Base-by-base conservation (phyloP, 2,329 filamentous ascomycete genomes). In the Arthrocladium fulminans region DNA sequence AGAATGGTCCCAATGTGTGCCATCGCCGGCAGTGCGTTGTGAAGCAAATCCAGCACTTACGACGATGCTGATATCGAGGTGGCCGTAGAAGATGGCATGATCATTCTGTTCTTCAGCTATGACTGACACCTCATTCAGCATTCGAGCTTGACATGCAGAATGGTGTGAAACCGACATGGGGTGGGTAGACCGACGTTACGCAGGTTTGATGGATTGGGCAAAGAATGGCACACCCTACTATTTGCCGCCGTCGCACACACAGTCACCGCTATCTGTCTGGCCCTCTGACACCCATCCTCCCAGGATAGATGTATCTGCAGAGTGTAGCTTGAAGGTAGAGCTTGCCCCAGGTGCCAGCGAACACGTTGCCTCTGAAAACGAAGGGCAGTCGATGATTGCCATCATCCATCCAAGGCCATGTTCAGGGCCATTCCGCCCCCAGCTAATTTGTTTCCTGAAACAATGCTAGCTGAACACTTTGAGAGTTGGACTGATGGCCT, bases 1-100 rank as follows among this genome's bases (percentile, higher is more conserved):
- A 1, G 74, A 75, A 6, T 92, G 66, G 58, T 92, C 76, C 75
- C 83, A 84, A 20, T 67, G 66, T 12, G 73, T 65, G 32, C 74
- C 67, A 6, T 80, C 77, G 32, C 65, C 65, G 2, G 72, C 73
- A 3, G 83, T 88, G 40, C 83, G 77, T 62, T 90, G 87, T 3
- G 82, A 86, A 8, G 86, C 86, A 61, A 94, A 92, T 3, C 87
- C 87, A 1, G 87, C 86, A 24, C 85, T 86, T 22, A 86, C 86
- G 0, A 92, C 77, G 0, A 84, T 80, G 46, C 74, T 75, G 54
- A 83, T 87, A 65, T 92, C 86, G 17, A 92, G 73, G 20, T 72
- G 71, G 2, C 87, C 86, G 54, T 77, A 67, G 67, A 89, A 88
- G 7, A 63, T 64, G 3, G 73, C 77, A 3, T 61, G 64, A 2